These are phyloP conservation scores for Agaricus bisporus DNA, from an alignment of 768 basidiomycete species.

Conservation along the genomic window DNA sequence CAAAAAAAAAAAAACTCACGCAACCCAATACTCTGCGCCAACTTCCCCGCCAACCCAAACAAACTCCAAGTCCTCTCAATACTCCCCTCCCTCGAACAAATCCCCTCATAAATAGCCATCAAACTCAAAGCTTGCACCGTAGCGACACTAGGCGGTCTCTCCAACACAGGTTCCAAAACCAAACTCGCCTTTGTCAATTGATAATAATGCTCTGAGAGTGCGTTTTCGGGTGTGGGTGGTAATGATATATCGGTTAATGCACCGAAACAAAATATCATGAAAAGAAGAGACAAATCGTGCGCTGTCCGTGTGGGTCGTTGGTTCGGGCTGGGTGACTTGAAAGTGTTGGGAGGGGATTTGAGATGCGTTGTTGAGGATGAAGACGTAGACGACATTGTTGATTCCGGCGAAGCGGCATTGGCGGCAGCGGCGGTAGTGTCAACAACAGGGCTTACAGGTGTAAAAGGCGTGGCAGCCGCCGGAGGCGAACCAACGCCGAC, in stretches of 20 bases:
- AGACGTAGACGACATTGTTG: not conserved
- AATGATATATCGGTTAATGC: slow-evolving; percentile 49
- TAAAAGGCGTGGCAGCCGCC: slow-evolving; percentile 4
- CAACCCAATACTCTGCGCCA: slow-evolving; percentile 66
- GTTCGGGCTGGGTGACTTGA: slow-evolving; percentile 2
- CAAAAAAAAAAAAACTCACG: slow-evolving; percentile 36
- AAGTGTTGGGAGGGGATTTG: not conserved
- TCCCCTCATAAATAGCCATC: slow-evolving; percentile 67
- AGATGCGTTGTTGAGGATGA: slow-evolving; percentile 2
- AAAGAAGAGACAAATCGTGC: slow-evolving; percentile 60
- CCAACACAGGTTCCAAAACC: slow-evolving; percentile 61
- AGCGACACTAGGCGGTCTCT: slow-evolving; percentile 63
- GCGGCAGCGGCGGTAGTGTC: not conserved
- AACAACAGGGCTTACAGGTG: slow-evolving; percentile 1
- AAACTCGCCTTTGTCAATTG: slow-evolving; percentile 60
- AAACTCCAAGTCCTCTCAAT: slow-evolving; percentile 65
- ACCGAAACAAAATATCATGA: slow-evolving; percentile 58
- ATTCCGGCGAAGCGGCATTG: slow-evolving; percentile 10
- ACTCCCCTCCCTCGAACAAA: slow-evolving; percentile 62
- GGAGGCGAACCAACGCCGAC: slow-evolving; percentile 12
- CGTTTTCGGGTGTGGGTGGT: slow-evolving; percentile 46
- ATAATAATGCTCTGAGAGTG: slow-evolving; percentile 47
- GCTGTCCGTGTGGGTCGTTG: slow-evolving; percentile 20
- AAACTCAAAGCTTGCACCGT: slow-evolving; percentile 63
- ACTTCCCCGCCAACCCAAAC: slow-evolving; percentile 58